Evolutionary conservation across 148 eudicot genomes (phyloP), one percentile per base, ranked within the genome.

Genomic region (Vaccinium vitisidaea): DNA sequence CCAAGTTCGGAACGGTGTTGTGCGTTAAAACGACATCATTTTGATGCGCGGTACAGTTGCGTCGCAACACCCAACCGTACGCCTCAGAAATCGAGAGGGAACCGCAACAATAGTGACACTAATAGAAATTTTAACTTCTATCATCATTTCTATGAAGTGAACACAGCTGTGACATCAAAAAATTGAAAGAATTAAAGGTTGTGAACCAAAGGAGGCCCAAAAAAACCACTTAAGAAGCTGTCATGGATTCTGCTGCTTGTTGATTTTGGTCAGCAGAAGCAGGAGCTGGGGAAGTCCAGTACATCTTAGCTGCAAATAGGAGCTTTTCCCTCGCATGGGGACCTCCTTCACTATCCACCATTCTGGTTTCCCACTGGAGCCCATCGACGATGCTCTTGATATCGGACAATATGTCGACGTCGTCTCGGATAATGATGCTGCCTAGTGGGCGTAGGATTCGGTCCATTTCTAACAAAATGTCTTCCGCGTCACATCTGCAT

Each of bases 401-500:
- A 65, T 83, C 87, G 80, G 84, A 88, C 70, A 96, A 52, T 16
- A 93, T 84, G 78, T 94, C 97, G 0, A 96, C 90, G 56, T 96
- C 99, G 27, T 96, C 99, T 82, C 93, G 88, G 46, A 96, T 83
- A 18, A 96, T 96, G 27, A 92, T 90, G 48, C 98, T 90, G 2
- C 99, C 94, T 85, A 89, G 90, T 6, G 97, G 97, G 43, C 99
- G 49, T 56, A 96, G 73, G 1, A 96, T 89, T 83, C 98, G 84
- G 83, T 96, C 98, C 98, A 96, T 96, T 88, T 96, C 99, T 53
- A 96, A 39, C 76, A 96, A 78, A 36, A 96, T 94, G 56, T 92
- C 89, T 85, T 93, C 92, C 88, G 82, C 84, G 14, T 92, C 92
- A 80, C 99, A 96, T 75, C 99, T 96, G 90, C 55, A 23, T 21